phyloP scores from a whole-genome alignment of 2,329 filamentous ascomycete species.

The Podosphaera aphanis region DNA sequence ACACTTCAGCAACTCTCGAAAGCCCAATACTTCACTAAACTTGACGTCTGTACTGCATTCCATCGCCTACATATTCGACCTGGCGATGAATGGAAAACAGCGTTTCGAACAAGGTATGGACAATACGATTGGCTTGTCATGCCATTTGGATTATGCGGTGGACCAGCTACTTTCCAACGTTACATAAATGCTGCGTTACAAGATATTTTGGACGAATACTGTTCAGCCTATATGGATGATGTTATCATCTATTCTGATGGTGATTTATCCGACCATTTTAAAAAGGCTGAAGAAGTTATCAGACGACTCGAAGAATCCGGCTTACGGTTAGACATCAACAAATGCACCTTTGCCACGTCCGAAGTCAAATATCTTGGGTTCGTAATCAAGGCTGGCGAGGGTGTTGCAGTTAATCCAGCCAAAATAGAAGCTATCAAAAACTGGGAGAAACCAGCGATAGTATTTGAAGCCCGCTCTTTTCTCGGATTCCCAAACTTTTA shows the following conservation, averaged over 20 bases:
- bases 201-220: neutral
- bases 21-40: neutral
- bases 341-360: neutral
- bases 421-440: neutral
- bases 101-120: neutral
- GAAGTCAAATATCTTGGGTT: neutral
- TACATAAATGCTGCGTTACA: neutral
- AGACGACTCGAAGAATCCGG: neutral
- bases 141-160: neutral
- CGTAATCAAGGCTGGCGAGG: neutral
- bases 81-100: neutral
- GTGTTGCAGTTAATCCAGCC: neutral
- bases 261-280: slow-evolving; percentile 1
- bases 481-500: neutral
- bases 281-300: slow-evolving; percentile 2
- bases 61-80: neutral
- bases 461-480: neutral
- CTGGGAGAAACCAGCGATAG: neutral
- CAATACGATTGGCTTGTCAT: neutral
- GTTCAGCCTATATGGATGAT: slow-evolving; percentile 1
- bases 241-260: neutral
- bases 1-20: neutral
- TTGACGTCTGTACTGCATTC: neutral
- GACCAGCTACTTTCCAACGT: neutral
- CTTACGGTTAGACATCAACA: neutral